Evolutionary conservation across 371 early-diverging fungal species (phyloP).

Genomic region (Haplosporangium sp.): DNA sequence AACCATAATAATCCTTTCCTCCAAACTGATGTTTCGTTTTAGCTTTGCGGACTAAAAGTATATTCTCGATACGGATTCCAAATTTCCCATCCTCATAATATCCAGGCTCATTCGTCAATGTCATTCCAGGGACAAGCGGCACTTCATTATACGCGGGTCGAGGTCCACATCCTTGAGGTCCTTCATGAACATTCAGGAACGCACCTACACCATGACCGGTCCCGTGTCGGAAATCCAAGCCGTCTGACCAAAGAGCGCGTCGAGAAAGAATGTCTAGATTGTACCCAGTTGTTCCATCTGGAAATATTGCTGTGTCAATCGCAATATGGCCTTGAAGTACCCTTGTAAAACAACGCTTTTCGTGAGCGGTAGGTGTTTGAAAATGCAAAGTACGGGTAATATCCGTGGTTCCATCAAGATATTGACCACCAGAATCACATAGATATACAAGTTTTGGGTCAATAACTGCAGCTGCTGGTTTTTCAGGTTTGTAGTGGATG

Average conservation of each 20-base stretch:
- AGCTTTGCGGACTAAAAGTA: conserved; percentile 68
- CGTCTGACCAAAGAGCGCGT: conserved; percentile 93
- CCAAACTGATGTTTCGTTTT: conserved; percentile 81
- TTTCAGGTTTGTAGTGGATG: conserved; percentile 97
- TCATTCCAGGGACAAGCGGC: conserved; percentile 87
- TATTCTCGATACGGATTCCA: conserved; percentile 99
- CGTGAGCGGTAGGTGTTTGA: conserved; percentile 86
- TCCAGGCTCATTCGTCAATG: conserved; percentile 97
- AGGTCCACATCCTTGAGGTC: conserved; percentile 96
- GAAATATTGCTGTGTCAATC: conserved; percentile 88
- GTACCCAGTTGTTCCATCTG: conserved; percentile 89
- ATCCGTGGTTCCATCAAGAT: conserved; percentile 98
- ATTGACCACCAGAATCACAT: conserved; percentile 99
- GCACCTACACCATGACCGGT: conserved; percentile 99
- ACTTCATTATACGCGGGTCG: conserved; percentile 78
- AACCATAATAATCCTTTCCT: conserved; percentile 80
- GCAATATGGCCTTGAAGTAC: conserved; percentile 98
- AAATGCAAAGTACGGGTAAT: conserved; percentile 98
- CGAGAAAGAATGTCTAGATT: conserved; percentile 93
- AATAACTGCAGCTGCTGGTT: conserved; percentile 75
- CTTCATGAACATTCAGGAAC: conserved; percentile 98
- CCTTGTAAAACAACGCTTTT: conserved; percentile 96
- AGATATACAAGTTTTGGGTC: conserved; percentile 85
- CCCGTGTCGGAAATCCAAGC: conserved; percentile 97
- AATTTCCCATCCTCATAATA: conserved; percentile 97